Evolutionary conservation across 2,329 filamentous ascomycete species (phyloP), one percentile per base, ranked within the genome.

Genomic region (Stachybotrys chlorohalonatus): DNA sequence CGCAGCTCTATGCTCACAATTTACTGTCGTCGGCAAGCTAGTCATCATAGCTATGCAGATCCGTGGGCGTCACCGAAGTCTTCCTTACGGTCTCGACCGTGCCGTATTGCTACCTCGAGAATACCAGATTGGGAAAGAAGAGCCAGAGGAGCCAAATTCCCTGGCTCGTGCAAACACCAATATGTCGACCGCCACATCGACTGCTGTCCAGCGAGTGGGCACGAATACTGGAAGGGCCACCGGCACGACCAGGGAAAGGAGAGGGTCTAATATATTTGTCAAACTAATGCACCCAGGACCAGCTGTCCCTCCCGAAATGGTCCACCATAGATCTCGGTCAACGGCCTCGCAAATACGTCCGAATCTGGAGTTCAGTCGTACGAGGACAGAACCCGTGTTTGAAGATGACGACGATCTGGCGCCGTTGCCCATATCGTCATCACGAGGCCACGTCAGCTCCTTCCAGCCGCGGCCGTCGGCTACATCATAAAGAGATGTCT

Each of bases 1-100:
- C 69, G 81, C 90, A 0, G 91, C 89, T 0, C 90, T 99, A 60
- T 91, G 84, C 36, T 86, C 82, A 0, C 83, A 96, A 62, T 96
- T 99, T 69, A 83, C 79, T 11, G 79, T 85, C 0, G 70, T 95
- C 69, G 90, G 66, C 70, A 88, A 87, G 64, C 77, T 88, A 1
- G 79, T 87, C 59, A 82, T 87, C 53, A 78, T 87, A 55, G 82
- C 82, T 32, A 86, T 87, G 83, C 81, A 85, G 70, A 80, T 87
- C 54, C 84, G 85, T 68, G 85, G 85, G 6, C 80, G 85, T 2
- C 85, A 87, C 63, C 82, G 85, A 65, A 85, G 84, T 53, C 71
- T 88, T 5, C 85, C 85, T 1, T 87, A 87, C 62, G 83, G 82
- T 4, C 76, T 86, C 2, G 81, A 84, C 62, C 75, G 80, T n/a